Base-by-base conservation (phyloP, 768 basidiomycete genomes). In the Fistulinella prunicolor region DNA sequence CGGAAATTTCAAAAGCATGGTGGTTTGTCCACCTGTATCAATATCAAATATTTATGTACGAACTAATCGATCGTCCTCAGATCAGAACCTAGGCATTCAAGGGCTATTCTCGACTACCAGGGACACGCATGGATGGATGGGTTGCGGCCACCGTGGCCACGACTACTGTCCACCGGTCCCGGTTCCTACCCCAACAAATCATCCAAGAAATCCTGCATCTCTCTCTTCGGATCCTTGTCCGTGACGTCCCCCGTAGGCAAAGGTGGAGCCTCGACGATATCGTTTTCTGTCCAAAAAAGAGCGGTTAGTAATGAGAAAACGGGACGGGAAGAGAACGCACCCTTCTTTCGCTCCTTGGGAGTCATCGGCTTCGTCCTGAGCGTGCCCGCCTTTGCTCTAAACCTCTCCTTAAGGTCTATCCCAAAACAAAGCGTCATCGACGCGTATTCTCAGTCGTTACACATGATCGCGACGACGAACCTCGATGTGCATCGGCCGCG, bases 201-300 rank as follows among this genome's bases (percentile, higher is more conserved):
- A 50, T 88, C 86, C 23, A 88, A 65, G 57, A 85, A 89, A 36
- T 81, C 83, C 63, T 88, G 77, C 82, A 89, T 81, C 44, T 81
- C 74, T 30, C 67, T 69, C 55, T 78, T 80, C n/a, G 75, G 69
- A 39, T 63, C 41, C 62, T 74, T 70, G 62, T 69, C 69, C 46
- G 59, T 36, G 5, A 44, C 13, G 17, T 29, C 34, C 20, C 72
- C 71, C 0, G 66, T 65, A 0, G 80, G 81, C 9, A 85, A 68
- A 4, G 78, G 79, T 1, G 83, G 82, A 0, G 82, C 80, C 44
- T 79, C 78, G 14, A 71, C 47, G 26, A 63, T 44, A 3, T 56
- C 55, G 55, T 60, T 65, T 61, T 61, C 73, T 71, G 54, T 47
- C 10, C 10, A 6, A 28, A 28, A 28, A 28, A 34, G 12, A 34